Base-by-base conservation (phyloP, 2,329 filamentous ascomycete genomes). In the Fusarium incarnatum region DNA sequence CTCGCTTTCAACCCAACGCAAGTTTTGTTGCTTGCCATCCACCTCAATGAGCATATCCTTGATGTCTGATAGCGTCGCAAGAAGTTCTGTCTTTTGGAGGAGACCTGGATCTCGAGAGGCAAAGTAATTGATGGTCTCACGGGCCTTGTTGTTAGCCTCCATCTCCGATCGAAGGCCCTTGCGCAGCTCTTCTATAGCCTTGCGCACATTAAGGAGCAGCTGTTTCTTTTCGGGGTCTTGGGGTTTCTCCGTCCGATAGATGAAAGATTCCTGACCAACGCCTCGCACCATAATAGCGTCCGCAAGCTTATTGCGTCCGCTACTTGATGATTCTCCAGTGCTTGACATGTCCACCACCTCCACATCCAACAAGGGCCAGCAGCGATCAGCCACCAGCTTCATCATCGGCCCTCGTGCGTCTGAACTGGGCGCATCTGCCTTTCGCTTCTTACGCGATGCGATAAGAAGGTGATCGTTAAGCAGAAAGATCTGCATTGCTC, bases 381-480 rank as follows among this genome's bases (percentile, higher is more conserved):
- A 99, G 58, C 94, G 89, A 78, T 98, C 95, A 0, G 96, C 95
- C 13, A 98, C 92, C 41, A 98, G 87, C 79, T 97, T 97, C 8
- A 89, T 89, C 65, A 87, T 79, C 49, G 88, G 84, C 12, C 84
- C 85, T 34, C 86, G 84, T 44, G 81, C 79, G 57, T 85, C 83
- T 16, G 80, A 78, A 56, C 81, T 84, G 2, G 83, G 81, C 2
- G 87, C 89, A 68, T 98, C 94, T 5, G 90, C 85, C 74, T 94
- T 93, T 75, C 95, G 94, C 84, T 98, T 97, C 83, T 98, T 98
- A 72, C 93, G 90, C 25, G 93, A 94, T 6, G 96, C 96, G 52
- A 99, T 88, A 23, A 99, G 87, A 3, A 99, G 84, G 79, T 99
- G 94, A 77, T 99, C 96, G 77, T 98, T 99, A 5, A 99, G 85